Percentiles rank a stretch among this genome's conserved stretches.
Conservation (phyloP, 352 stramenopile genomes). For the Phytophthora sp. region DNA sequence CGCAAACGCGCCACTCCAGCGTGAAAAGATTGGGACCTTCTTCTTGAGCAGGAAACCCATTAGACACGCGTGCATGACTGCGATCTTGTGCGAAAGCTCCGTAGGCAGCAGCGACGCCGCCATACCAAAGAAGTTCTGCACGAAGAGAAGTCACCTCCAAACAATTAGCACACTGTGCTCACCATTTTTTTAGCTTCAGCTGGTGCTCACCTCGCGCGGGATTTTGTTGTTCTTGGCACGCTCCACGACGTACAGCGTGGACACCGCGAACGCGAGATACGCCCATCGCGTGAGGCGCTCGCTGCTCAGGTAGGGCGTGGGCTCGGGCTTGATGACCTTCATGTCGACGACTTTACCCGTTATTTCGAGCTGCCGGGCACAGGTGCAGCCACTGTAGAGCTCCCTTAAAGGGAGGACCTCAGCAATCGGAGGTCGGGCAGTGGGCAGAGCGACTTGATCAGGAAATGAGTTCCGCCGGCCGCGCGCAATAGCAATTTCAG, state of each 20-base stretch:
- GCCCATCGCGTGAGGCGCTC: slow-evolving; percentile 46
- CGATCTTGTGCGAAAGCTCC: slow-evolving; percentile 60
- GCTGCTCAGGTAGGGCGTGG: slow-evolving; percentile 25
- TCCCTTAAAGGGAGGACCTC: slow-evolving; percentile 27
- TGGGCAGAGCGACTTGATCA: slow-evolving; percentile 1
- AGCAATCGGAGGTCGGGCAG: slow-evolving; percentile 8
- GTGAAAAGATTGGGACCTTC: slow-evolving; percentile 54
- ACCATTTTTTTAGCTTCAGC: not conserved
- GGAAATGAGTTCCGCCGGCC: slow-evolving; percentile 11
- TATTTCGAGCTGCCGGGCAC: not conserved
- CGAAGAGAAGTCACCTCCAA: not conserved
- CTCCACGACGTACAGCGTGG: slow-evolving; percentile 46
- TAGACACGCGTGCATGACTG: slow-evolving; percentile 45
- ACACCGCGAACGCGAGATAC: slow-evolving; percentile 47
- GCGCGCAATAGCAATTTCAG: slow-evolving; percentile 10
- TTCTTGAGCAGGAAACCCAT: slow-evolving; percentile 45
- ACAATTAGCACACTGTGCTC: slow-evolving; percentile 6
- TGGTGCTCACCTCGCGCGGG: slow-evolving; percentile 35
- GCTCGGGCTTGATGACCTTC: slow-evolving; percentile 30
- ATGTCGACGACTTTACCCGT: slow-evolving; percentile 18
- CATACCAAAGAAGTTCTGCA: slow-evolving; percentile 53
- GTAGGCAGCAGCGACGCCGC: slow-evolving; percentile 46
- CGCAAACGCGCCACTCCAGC: slow-evolving; percentile 53
- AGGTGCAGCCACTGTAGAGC: slow-evolving; percentile 1
- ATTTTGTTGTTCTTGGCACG: slow-evolving; percentile 52